Evolutionary conservation across 495 filamentous ascomycete genomes (phyloP), one percentile per base, ranked within the genome.

Genomic region (Penicillium paradoxum): DNA sequence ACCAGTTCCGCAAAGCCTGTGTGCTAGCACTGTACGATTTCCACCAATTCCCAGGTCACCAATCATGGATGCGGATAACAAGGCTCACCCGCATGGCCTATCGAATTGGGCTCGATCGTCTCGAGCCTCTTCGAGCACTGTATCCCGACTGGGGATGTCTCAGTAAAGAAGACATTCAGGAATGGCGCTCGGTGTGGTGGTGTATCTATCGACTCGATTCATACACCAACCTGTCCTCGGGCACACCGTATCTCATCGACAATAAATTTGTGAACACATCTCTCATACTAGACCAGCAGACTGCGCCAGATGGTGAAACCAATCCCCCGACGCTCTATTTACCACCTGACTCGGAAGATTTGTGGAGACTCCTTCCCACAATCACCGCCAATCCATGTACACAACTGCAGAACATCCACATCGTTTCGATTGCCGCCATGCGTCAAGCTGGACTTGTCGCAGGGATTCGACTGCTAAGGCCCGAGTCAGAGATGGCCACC

Each of bases 101-200:
- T 53, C 40, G 51, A 1, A 54, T 61, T 40, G 67, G 68, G 1
- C 53, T 62, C 29, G 51, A 62, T 25, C 51, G 48, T 27, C 43
- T 62, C 17, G 59, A 62, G 7, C 11, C 47, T 38, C 29, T 27
- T 27, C 25, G 25, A 27, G 4, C n/a, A n/a, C n/a, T n/a, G n/a
- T n/a, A n/a, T n/a, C n/a, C n/a, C n/a, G n/a, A n/a, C n/a, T n/a
- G n/a, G n/a, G n/a, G n/a, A n/a, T n/a, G n/a, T n/a, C n/a, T n/a
- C n/a, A n/a, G n/a, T n/a, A n/a, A n/a, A n/a, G 63, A 68, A 17
- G 71, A 71, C 13, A 53, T 65, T 8, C 60, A 73, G 55, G 59
- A 68, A 48, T 73, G 69, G 70, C 59, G 70, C 48, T 59, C 57
- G 40, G 27, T 68, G 14, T 73, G 68, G 66, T 73, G 70, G 70